A percentile compares a stretch with the other conserved stretches of the same genome.
These are phyloP conservation scores for Cytospora leucostoma DNA, from an alignment of 2,329 filamentous ascomycete species.

Conservation along the genomic window DNA sequence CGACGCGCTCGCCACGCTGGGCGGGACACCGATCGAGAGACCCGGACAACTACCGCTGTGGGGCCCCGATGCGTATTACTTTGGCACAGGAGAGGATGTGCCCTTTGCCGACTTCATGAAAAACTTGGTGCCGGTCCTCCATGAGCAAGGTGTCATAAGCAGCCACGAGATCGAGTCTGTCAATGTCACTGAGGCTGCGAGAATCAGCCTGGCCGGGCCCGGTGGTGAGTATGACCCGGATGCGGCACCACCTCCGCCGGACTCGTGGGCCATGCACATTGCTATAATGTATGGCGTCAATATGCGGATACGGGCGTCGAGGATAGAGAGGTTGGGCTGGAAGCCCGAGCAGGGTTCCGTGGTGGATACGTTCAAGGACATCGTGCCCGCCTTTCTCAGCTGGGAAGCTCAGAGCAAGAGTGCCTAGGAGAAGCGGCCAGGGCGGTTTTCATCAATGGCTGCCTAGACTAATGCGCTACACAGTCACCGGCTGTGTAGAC, in stretches of 20 bases:
- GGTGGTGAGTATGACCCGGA: constrained; percentile 29
- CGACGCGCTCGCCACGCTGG: constrained; percentile 25
- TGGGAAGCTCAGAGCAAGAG: neutral
- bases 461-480: neutral
- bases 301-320: constrained; percentile 26
- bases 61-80: constrained; percentile 31
- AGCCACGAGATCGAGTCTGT: constrained; percentile 25
- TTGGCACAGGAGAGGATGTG: constrained; percentile 24
- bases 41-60: constrained; percentile 15
- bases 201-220: constrained; percentile 24
- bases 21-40: constrained; percentile 19
- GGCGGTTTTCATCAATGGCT: neutral
- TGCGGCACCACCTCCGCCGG: constrained; percentile 27
- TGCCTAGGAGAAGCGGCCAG: neutral
- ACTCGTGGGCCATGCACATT: constrained; percentile 31
- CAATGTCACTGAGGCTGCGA: constrained; percentile 27
- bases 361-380: constrained; percentile 12
- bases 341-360: constrained; percentile 16
- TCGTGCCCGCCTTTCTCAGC: constrained; percentile 7
- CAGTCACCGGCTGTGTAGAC: neutral
- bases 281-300: constrained; percentile 29
- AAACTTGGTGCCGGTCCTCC: constrained; percentile 21
- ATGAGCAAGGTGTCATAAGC: constrained; percentile 25
- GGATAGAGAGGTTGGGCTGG: constrained; percentile 28
- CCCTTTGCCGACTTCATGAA: constrained; percentile 25